Evolutionary conservation across 345 rosid species (phyloP).

Genomic region (Brassica juncea): DNA sequence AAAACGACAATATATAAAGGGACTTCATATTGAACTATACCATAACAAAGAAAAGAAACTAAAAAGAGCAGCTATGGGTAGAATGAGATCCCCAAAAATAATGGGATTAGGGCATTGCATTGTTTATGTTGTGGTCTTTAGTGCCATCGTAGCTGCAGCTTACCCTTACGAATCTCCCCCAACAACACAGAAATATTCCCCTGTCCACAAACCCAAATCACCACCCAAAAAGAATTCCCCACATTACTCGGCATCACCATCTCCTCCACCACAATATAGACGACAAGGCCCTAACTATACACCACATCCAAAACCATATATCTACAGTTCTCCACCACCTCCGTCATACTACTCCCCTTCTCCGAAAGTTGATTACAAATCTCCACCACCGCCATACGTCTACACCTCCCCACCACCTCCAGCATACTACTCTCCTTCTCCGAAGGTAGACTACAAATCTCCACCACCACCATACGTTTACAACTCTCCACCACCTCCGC

Average conservation of each 20-base stretch:
- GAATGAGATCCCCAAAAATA: conserved; percentile 8
- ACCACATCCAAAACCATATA: background rate
- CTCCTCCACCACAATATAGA: background rate
- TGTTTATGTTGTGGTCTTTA: conserved; percentile 9
- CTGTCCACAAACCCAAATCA: conserved; percentile 19
- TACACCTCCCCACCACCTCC: too few relatives aligned
- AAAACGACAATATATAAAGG: background rate
- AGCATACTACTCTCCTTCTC: too few relatives aligned
- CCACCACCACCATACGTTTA: too few relatives aligned
- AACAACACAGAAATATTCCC: conserved; percentile 5
- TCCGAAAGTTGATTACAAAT: too few relatives aligned
- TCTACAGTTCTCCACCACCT: too few relatives aligned
- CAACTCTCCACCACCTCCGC: too few relatives aligned
- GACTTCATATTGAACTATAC: background rate
- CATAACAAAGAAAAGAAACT: conserved; percentile 9
- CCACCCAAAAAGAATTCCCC: conserved; percentile 25
- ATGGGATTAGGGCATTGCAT: conserved; percentile 11
- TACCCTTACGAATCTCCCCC: conserved; percentile 22
- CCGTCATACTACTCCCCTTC: background rate
- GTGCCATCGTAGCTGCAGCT: conserved; percentile 21
- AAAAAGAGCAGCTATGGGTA: background rate
- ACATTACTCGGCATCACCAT: conserved; percentile 1
- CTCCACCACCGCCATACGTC: too few relatives aligned
- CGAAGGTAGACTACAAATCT: too few relatives aligned
- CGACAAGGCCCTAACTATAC: conserved; percentile 3